Evolutionary conservation across 495 filamentous ascomycete species (phyloP), one percentile per base, ranked within the genome.

Genomic region (Emericellopsis terricola): DNA sequence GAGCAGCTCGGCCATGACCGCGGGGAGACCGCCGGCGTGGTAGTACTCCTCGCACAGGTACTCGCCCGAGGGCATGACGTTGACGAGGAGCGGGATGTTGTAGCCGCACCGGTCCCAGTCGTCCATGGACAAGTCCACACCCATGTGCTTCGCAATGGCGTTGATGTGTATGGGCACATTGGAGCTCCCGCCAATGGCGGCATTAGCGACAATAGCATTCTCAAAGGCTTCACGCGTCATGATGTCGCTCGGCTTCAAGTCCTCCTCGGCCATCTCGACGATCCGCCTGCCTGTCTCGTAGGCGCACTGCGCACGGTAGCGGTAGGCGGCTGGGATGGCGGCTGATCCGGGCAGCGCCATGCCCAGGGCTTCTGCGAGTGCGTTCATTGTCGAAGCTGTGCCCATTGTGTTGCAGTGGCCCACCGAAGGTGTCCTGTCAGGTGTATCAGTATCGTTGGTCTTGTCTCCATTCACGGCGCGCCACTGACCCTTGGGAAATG

Each of bases 301-400:
- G 41, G 81, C 43, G 27, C 68, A 49, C 85, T 83, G 94, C 16
- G 71, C 64, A 59, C 94, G 96, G 58, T 97, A 94, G 37, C 81
- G 79, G 15, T 96, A 68, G 0, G 89, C 89, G 10, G 89, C 89
- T 64, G 96, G 96, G 64, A 96, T 71, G 20, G 82, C 73, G 11
- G 82, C 92, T 15, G 83, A 93, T 3, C 89, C 89, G 10, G 89
- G 82, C 20, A 97, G 68, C 3, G 82, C 81, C 80, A 97, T 87
- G 36, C 89, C 89, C 69, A 97, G 83, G 20, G 75, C 70, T 58
- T 97, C 89, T 42, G 94, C 89, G 10, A 85, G 84, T 5, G 78
- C 77, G 31, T 89, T 86, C 85, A 97, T 91, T 29, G 89, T 97
- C 65, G 96, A 96, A 34, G 89, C 89, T 13, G 89, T 97, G 62